Evolutionary conservation across 768 basidiomycete genomes (phyloP), one percentile per base, ranked within the genome.

Genomic region (Porpolomopsis calyptriformis): DNA sequence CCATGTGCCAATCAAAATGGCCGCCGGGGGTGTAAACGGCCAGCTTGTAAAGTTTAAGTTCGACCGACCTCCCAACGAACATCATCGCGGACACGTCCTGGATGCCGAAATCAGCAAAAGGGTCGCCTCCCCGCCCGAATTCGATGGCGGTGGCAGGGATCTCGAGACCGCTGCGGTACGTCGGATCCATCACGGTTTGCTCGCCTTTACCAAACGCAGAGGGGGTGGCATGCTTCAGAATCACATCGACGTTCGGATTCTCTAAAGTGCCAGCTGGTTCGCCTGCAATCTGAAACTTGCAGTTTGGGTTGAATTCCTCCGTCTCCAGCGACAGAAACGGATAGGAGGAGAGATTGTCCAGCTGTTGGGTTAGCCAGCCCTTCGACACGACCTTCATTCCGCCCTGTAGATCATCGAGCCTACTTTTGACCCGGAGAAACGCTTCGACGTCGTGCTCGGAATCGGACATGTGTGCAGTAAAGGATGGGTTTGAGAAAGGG

Each of bases 1-100:
- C 54, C 24, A 43, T 24, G 40, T 53, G 54, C 54, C 54, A 55
- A 27, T 55, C 52, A 40, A 55, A 55, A 49, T 55, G 54, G 14
- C 54, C 54, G 8, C 52, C 54, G 1, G 26, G 33, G 20, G 40
- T 36, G 42, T 56, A 56, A 5, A 56, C 26, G 19, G 53, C 55
- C 5, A 54, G 43, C 43, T 55, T 55, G 34, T 54, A 52, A 10
- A 56, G 41, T 19, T 49, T 24, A 20, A 52, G 18, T 3, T 19
- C 4, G 49, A 48, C 23, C 2, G 23, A 35, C 39, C 45, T 46
- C 26, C 45, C 40, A 14, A 43, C 10, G 40, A 48, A 48, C 47
- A 43, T 36, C 4, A 38, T 23, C n/a, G 19, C 19, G 12, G 33
- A n/a, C 14, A 47, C 20, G 16, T 40, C 22, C 19, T 22, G 14